phyloP scores from a whole-genome alignment of 495 filamentous ascomycete species.

The Immersiella caudata region DNA sequence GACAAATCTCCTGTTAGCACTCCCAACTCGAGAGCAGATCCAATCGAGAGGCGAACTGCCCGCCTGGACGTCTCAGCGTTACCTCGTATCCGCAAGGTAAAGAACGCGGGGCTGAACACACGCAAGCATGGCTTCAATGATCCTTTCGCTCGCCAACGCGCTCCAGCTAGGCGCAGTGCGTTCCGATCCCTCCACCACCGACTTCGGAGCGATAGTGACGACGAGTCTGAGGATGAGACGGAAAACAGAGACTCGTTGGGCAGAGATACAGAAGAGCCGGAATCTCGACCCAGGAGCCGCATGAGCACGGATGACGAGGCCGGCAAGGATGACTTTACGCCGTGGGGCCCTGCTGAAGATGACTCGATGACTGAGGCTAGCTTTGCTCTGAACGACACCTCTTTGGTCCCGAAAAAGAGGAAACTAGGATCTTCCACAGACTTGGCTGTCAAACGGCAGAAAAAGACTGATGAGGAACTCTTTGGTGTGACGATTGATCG shows the following conservation, averaged over 20 bases:
- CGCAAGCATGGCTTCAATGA: slow-evolving; percentile 73
- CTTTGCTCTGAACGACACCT: slow-evolving; percentile 49
- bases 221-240: slow-evolving; percentile 55
- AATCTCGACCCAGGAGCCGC: slow-evolving; percentile 78
- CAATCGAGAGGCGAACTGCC: slow-evolving; percentile 52
- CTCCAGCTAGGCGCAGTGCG: slow-evolving; percentile 46
- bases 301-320: slow-evolving; percentile 69
- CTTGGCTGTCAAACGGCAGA: slow-evolving; percentile 67
- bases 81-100: slow-evolving; percentile 71
- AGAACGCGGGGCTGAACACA: slow-evolving; percentile 59
- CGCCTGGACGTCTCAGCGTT: slow-evolving; percentile 65
- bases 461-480: slow-evolving; percentile 77
- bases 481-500: slow-evolving; percentile 63
- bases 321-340: slow-evolving; percentile 63
- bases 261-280: slow-evolving; percentile 78
- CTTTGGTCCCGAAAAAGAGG: slow-evolving; percentile 62
- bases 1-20: slow-evolving; percentile 64
- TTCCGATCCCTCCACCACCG: slow-evolving; percentile 58
- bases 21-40: slow-evolving; percentile 67
- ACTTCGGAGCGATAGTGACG: slow-evolving; percentile 59
- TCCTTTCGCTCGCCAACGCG: slow-evolving; percentile 69
- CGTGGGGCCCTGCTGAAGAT: slow-evolving; percentile 51
- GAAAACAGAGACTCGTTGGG: slow-evolving; percentile 57
- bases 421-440: slow-evolving; percentile 66
- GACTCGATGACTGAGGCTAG: slow-evolving; percentile 60